These are phyloP conservation scores for Candida coquimbonensis DNA, from an alignment of 805 yeast species.

Conservation along the genomic window DNA sequence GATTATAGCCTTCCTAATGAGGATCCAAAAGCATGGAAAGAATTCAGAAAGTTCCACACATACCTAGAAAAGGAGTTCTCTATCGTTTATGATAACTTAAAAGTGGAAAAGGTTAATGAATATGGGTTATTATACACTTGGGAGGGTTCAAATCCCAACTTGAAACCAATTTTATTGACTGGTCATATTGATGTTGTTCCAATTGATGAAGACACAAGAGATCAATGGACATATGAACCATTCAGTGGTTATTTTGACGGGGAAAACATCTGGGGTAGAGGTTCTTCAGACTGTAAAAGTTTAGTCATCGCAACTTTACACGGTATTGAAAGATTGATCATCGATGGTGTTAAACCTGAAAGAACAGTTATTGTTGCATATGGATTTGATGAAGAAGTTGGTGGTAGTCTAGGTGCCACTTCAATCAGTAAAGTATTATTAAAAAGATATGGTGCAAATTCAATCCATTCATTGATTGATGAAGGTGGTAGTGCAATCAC, in stretches of 20 bases:
- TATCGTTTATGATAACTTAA: conserved; percentile 36
- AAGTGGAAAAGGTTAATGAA: conserved; percentile 49
- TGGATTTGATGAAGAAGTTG: conserved; percentile 73
- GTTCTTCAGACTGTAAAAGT: conserved; percentile 67
- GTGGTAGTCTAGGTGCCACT: conserved; percentile 57
- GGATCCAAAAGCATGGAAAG: conserved; percentile 27
- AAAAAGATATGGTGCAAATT: conserved; percentile 49
- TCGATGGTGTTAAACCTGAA: conserved; percentile 39
- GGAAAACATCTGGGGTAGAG: conserved; percentile 61
- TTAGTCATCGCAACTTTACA: conserved; percentile 56
- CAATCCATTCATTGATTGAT: conserved; percentile 56
- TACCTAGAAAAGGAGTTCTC: conserved; percentile 54
- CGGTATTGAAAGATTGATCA: conserved; percentile 45
- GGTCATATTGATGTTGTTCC: conserved; percentile 86
- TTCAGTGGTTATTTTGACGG: conserved; percentile 63
- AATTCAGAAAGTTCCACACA: conserved; percentile 35
- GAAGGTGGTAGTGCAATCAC: conserved; percentile 48
- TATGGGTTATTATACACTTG: conserved; percentile 60
- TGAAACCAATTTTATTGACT: conserved; percentile 61
- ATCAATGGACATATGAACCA: conserved; percentile 61
- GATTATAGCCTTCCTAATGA: conserved; percentile 31
- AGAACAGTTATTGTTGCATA: conserved; percentile 56
- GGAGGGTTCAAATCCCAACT: conserved; percentile 40
- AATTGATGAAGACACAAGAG: conserved; percentile 48
- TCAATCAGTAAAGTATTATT: conserved; percentile 38